Evolutionary conservation across 164 flowering plant genomes (phyloP), one percentile per base, ranked within the genome.

Genomic region (Piper longum): DNA sequence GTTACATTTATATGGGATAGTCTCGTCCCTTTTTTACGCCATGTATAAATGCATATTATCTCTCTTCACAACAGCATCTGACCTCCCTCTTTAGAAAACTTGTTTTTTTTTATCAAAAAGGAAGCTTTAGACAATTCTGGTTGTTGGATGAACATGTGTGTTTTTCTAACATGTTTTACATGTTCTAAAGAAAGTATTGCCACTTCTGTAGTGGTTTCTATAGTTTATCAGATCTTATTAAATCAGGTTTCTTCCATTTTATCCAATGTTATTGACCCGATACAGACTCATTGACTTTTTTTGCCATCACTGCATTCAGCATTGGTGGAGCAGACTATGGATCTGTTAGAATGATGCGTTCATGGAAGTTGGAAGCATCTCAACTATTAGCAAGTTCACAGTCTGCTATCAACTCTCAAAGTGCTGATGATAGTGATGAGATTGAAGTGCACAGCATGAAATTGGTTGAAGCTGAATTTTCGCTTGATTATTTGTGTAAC

Each of bases 261-360:
- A 56, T 26, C 16, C 17, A 16, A 56, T 7, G 19, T 56, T 56
- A 16, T 56, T 3, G 16, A 14, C 3, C 43, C 36, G 41, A 61
- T 41, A 16, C 51, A 16, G 36, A 16, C 41, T 13, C 11, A 4
- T 18, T 18, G 7, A 9, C 42, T 58, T 13, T 39, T 59, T 13
- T 59, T 13, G 12, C 3, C 6, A 13, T 12, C 41, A 59, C 54
- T 19, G 16, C 64, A 70, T 72, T 67, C 83, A 95, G 99, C 73
- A 72, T 95, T 71, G 99, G 99, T 59, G 99, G 99, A 59, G 88
- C 99, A 51, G 99, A 95, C 67, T 95, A 95, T 71, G 97, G 99
- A 59, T 95, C 99, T 73, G 99, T 95, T 45, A 85, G 97, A 73
- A 73, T 89, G 41, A 96, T 57, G 79, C 97, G 26, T 95, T 84